Evolutionary conservation across 768 basidiomycete species (phyloP).

Genomic region (Amyloporia xantha): DNA sequence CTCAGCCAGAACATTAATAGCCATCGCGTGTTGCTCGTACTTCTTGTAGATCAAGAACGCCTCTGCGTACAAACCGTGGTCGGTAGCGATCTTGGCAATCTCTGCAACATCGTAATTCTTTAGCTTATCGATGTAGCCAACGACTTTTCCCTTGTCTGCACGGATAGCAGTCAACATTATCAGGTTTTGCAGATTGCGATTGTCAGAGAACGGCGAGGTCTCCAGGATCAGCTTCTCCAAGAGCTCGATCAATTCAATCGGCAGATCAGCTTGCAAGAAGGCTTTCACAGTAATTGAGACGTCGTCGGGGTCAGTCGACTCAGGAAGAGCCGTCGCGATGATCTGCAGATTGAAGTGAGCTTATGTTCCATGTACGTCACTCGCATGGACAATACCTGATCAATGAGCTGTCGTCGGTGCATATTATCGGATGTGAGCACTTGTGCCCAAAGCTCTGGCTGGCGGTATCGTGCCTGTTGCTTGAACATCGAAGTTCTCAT

Average conservation of each 20-base stretch:
- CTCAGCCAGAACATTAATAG: slow-evolving; percentile 96
- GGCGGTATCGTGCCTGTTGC: slow-evolving; percentile 96
- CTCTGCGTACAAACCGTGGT: slow-evolving; percentile 93
- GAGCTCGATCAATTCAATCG: slow-evolving; percentile 93
- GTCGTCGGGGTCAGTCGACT: slow-evolving; percentile 97
- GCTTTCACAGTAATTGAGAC: slow-evolving; percentile 98
- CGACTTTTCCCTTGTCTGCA: slow-evolving; percentile 97
- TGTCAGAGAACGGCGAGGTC: slow-evolving; percentile 95
- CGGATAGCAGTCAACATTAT: slow-evolving; percentile 93
- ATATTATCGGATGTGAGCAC: slow-evolving; percentile 86
- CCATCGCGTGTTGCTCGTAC: slow-evolving; percentile 89
- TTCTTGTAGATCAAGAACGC: slow-evolving; percentile 98
- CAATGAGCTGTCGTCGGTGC: slow-evolving; percentile 89
- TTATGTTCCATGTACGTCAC: not conserved
- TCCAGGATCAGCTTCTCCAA: slow-evolving; percentile 99
- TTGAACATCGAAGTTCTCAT: slow-evolving; percentile 99
- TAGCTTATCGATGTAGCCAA: slow-evolving; percentile 95
- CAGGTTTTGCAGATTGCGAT: slow-evolving; percentile 93
- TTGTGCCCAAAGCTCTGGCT: slow-evolving; percentile 93
- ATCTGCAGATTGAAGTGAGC: slow-evolving; percentile 71
- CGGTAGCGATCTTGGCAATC: slow-evolving; percentile 94
- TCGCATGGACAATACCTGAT: slow-evolving; percentile 49
- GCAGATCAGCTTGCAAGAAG: slow-evolving; percentile 94
- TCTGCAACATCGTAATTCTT: slow-evolving; percentile 92
- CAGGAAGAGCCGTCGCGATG: slow-evolving; percentile 90